These are phyloP conservation scores for button mushroom (Agaricus bisporus) DNA, from an alignment of 768 basidiomycete species.

Conservation along the genomic window DNA sequence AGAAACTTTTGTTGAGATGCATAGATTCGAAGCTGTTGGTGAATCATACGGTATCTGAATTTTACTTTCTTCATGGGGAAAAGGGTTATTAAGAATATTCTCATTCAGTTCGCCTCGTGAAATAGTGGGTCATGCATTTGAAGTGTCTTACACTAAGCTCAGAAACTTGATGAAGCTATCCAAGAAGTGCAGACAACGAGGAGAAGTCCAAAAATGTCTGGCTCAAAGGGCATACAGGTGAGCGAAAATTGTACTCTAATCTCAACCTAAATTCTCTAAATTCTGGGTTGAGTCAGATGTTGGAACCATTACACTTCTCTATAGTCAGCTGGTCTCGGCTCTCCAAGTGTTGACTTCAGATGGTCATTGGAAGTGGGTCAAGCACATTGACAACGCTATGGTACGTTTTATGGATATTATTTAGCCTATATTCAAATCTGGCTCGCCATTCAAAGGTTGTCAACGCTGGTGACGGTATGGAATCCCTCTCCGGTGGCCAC, in stretches of 20 bases:
- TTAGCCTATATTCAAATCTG: background rate
- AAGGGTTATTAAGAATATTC: background rate
- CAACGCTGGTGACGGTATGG: constrained; percentile 53
- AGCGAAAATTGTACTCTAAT: background rate
- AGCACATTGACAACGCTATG: constrained; percentile 51
- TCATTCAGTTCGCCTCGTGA: constrained; percentile 53
- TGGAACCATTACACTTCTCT: constrained; percentile 51
- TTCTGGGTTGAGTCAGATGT: constrained; percentile 28
- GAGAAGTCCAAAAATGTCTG: constrained; percentile 48
- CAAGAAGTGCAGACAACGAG: constrained; percentile 45
- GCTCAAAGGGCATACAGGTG: constrained; percentile 57
- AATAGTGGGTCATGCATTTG: constrained; percentile 38
- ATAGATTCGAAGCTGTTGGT: constrained; percentile 34
- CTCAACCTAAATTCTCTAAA: background rate
- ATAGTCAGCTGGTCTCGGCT: constrained; percentile 54
- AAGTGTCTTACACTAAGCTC: background rate
- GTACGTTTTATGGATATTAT: constrained; percentile 20
- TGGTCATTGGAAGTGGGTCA: constrained; percentile 54
- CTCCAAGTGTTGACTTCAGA: constrained; percentile 51
- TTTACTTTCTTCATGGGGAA: background rate
- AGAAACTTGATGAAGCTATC: constrained; percentile 31
- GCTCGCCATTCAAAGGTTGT: constrained; percentile 35
- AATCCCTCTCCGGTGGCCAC: constrained; percentile 55
- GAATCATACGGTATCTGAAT: constrained; percentile 33
- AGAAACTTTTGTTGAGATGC: constrained; percentile 42